Evolutionary conservation across 441 rosid species (phyloP).

Genomic region (Erodium chrysanthum): DNA sequence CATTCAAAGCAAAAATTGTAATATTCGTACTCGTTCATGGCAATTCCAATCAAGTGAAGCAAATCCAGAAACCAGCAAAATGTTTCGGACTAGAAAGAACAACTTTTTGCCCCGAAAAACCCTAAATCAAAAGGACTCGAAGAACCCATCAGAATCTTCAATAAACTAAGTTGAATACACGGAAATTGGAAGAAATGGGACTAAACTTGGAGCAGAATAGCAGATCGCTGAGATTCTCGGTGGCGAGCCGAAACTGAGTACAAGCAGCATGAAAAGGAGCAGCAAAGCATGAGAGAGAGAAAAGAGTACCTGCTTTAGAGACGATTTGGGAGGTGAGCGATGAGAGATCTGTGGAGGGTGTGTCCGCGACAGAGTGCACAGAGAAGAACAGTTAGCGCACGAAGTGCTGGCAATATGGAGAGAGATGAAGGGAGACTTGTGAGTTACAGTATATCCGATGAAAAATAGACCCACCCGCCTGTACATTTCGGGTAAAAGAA

Average conservation of each 20-base stretch:
- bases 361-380: neutral
- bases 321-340: neutral
- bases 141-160: neutral
- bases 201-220: neutral
- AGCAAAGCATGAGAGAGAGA: neutral
- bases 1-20: neutral
- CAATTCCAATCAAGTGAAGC: neutral
- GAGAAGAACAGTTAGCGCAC: neutral
- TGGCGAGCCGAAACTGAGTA: neutral
- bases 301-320: neutral
- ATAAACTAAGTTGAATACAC: neutral
- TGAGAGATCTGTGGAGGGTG: neutral
- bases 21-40: neutral
- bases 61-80: neutral
- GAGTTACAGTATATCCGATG: no score
- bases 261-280: neutral
- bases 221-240: neutral
- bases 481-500: no score
- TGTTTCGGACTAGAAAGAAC: neutral
- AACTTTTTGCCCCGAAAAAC: neutral
- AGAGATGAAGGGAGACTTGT: neutral
- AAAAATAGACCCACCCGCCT: no score
- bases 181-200: neutral
- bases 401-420: neutral
- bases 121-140: neutral